Evolutionary conservation across 129 eudicot genomes (phyloP), one percentile per base, ranked within the genome.

Genomic region (Mikania micrantha): DNA sequence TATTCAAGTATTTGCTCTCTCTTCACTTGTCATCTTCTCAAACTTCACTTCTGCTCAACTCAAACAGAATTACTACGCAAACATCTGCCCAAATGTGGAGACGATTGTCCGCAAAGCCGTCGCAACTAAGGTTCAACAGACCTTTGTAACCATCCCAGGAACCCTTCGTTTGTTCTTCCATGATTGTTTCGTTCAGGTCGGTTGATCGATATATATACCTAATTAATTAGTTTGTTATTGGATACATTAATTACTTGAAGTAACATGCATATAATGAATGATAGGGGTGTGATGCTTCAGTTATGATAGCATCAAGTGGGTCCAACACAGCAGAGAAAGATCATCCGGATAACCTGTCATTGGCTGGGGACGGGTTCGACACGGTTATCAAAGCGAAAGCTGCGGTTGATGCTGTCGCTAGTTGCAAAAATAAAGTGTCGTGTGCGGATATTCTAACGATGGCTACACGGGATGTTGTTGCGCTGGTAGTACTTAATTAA

Each of bases 231-330:
- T n/a, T n/a, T n/a, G n/a, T n/a, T n/a, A n/a, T n/a, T n/a, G n/a
- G n/a, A n/a, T n/a, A n/a, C n/a, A n/a, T n/a, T n/a, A n/a, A n/a
- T n/a, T n/a, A n/a, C n/a, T n/a, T n/a, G n/a, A n/a, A n/a, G n/a
- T n/a, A n/a, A n/a, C n/a, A n/a, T n/a, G n/a, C n/a, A n/a, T n/a
- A n/a, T n/a, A n/a, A n/a, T n/a, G n/a, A n/a, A n/a, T n/a, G n/a
- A n/a, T 62, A 88, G 96, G 96, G 96, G 16, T 85, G 96, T 69
- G 96, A 89, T 83, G 97, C 97, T 27, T 90, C 97, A n/a, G 81
- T 85, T 21, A 70, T 90, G 50, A 67, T 87, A 9, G 71, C 71
- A 42, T 87, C 97, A 15, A 76, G 82, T 2, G 77, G 81, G 10
- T 72, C 78, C 3, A 81, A 83, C 69, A 83, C 38, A 1, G 95